Percentiles rank a stretch among this genome's conserved stretches.
Conservation (phyloP, 2,329 filamentous ascomycete genomes). For the Blastomyces gilchristii region DNA sequence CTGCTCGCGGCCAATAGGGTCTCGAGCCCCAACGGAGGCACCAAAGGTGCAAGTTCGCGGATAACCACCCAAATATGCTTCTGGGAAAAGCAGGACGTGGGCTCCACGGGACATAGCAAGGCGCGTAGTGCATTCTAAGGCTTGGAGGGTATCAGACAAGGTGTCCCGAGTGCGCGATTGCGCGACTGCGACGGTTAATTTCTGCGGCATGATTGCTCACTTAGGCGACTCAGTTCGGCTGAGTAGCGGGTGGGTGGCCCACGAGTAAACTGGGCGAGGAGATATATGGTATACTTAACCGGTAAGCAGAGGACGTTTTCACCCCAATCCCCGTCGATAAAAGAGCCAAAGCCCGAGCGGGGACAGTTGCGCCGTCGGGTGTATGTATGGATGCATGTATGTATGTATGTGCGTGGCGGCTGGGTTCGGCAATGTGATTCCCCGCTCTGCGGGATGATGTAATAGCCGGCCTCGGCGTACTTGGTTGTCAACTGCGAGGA, state of each 20-base stretch:
- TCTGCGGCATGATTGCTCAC: slow-evolving; percentile 28
- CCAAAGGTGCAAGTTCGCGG: slow-evolving; percentile 74
- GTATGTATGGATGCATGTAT: too few species aligned
- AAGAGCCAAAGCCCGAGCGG: too few species aligned
- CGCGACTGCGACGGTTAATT: slow-evolving; percentile 37
- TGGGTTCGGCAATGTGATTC: neutral
- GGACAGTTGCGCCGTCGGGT: too few species aligned
- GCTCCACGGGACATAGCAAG: slow-evolving; percentile 51
- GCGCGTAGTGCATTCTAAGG: slow-evolving; percentile 53
- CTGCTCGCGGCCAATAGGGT: slow-evolving; percentile 63
- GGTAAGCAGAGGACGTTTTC: neutral
- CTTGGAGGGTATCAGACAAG: slow-evolving; percentile 49
- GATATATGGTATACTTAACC: neutral
- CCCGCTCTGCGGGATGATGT: slow-evolving; percentile 1
- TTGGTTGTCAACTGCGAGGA: too few species aligned
- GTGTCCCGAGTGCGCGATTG: slow-evolving; percentile 37
- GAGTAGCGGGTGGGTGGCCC: neutral
- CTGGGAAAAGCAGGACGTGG: slow-evolving; percentile 75
- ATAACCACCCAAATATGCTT: slow-evolving; percentile 87
- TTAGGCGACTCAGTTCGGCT: neutral
- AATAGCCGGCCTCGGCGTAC: neutral
- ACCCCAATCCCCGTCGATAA: neutral
- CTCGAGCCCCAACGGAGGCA: slow-evolving; percentile 59
- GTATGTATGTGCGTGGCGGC: too few species aligned
- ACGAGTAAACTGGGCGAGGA: neutral